Evolutionary conservation across 1,139 yeast genomes (phyloP).

Genomic region (Taphrina pruni): DNA sequence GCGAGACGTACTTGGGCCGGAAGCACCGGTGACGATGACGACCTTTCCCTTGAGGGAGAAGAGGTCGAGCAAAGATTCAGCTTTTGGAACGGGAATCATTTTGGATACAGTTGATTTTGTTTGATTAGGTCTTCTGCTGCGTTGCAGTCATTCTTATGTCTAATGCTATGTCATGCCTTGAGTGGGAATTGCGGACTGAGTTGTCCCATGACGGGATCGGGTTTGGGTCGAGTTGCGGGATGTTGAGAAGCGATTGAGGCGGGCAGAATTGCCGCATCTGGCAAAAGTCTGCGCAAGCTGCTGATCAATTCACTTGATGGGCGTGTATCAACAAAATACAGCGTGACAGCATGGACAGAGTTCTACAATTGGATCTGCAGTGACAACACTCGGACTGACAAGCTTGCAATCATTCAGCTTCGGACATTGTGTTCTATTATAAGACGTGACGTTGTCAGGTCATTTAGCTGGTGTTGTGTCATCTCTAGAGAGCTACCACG

Average conservation of each 20-base stretch:
- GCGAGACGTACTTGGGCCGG: conserved; percentile 53
- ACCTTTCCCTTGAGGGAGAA: conserved; percentile 75
- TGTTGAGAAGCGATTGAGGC: not conserved
- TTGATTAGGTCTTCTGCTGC: no score
- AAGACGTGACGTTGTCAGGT: no score
- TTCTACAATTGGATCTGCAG: no score
- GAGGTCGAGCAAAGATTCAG: conserved; percentile 40
- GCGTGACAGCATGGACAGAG: no score
- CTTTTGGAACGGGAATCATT: conserved; percentile 23
- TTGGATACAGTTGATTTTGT: not conserved
- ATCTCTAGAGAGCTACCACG: not conserved
- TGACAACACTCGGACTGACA: no score
- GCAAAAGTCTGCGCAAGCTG: not conserved
- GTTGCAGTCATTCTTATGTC: not conserved
- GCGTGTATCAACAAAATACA: no score
- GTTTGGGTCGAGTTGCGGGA: conserved; percentile 1
- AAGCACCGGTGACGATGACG: conserved; percentile 87
- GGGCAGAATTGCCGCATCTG: not conserved
- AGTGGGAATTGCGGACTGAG: not conserved
- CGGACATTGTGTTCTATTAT: no score
- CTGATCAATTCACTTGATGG: not conserved
- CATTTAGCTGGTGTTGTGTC: not conserved
- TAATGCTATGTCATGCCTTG: not conserved
- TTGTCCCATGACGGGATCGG: conserved; percentile 9
- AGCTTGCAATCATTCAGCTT: no score